Base-by-base conservation (phyloP, 148 eudicot species). In the Cornus kousa region DNA sequence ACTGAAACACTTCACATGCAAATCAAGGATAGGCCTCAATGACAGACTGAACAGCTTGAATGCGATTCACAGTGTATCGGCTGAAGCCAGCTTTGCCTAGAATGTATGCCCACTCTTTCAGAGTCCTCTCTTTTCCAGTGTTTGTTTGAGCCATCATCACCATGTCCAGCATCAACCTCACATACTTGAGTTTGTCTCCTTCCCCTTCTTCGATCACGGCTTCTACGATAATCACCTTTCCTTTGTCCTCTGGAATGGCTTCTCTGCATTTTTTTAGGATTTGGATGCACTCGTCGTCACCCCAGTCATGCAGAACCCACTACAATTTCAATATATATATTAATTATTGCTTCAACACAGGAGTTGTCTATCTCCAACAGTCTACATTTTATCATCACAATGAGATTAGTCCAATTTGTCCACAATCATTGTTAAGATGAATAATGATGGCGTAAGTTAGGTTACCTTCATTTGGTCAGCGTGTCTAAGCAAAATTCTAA, bases 131-230 rank as follows among this genome's bases (percentile, higher is more conserved):
- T 73, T 93, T 93, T 8, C 97, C 97, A 8, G 82, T 87, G 5
- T 77, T 80, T 4, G 97, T 93, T 71, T 93, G 95, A 59, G 92
- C 95, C 97, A 91, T 75, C 95, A 91, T 93, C 62, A 83, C 91
- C 93, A 93, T 88, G 62, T 93, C 97, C 64, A 93, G 74, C 87
- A 87, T 80, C 82, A 93, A 64, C 35, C 85, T 87, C 72, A 83
- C 90, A 73, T 83, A 83, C 66, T 85, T 82, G 2, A 81, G 81
- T 76, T 84, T 68, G 31, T 86, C 46, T 1, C 81, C 82, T 31
- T 79, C 75, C 6, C 82, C 81, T 50, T 85, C 90, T 53, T 77
- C 89, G 2, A 94, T 16, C n/a, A 94, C 90, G 0, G 89, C 48
- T 43, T 43, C 48, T 43, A 43, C 48, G 8, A 43, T 43, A 43